phyloP scores from a whole-genome alignment of 306 rosid genomes.

The Psophocarpus tetragonolobus region DNA sequence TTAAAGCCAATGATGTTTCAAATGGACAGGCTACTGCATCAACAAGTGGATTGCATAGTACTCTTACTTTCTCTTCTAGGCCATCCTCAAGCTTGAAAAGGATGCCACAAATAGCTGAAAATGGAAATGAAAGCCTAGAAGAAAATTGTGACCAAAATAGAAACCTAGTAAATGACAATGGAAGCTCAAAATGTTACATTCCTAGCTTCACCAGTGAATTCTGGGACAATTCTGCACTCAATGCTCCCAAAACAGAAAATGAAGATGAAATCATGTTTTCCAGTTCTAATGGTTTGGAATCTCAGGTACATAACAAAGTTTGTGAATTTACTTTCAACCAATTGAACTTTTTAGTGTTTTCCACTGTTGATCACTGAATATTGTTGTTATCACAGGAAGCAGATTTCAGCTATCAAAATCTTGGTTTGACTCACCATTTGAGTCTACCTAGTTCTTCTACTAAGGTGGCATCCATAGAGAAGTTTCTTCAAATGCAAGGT shows the following conservation, averaged over 20 bases:
- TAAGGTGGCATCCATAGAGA: slow-evolving; percentile 54
- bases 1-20: slow-evolving; percentile 40
- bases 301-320: slow-evolving; percentile 48
- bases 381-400: slow-evolving; percentile 37
- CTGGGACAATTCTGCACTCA: slow-evolving; percentile 57
- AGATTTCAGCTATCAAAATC: slow-evolving; percentile 42
- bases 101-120: slow-evolving; percentile 66
- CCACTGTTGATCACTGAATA: not conserved
- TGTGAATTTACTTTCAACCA: not conserved
- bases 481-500: slow-evolving; percentile 58
- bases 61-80: slow-evolving; percentile 49
- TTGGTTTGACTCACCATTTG: slow-evolving; percentile 65
- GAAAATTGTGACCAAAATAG: slow-evolving; percentile 36
- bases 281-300: slow-evolving; percentile 53
- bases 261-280: slow-evolving; percentile 60
- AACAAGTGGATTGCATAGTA: slow-evolving; percentile 31
- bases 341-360: not conserved
- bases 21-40: slow-evolving; percentile 53
- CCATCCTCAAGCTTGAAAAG: slow-evolving; percentile 44
- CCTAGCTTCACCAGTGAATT: slow-evolving; percentile 51
- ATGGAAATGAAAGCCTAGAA: slow-evolving; percentile 45
- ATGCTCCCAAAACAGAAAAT: slow-evolving; percentile 51
- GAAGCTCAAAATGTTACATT: slow-evolving; percentile 31
- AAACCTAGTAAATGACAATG: slow-evolving; percentile 39
- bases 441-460: slow-evolving; percentile 62